Evolutionary conservation across 1,284 basidiomycete species (phyloP), one percentile per base, ranked within the genome.

Genomic region (Tilletia walkeri): DNA sequence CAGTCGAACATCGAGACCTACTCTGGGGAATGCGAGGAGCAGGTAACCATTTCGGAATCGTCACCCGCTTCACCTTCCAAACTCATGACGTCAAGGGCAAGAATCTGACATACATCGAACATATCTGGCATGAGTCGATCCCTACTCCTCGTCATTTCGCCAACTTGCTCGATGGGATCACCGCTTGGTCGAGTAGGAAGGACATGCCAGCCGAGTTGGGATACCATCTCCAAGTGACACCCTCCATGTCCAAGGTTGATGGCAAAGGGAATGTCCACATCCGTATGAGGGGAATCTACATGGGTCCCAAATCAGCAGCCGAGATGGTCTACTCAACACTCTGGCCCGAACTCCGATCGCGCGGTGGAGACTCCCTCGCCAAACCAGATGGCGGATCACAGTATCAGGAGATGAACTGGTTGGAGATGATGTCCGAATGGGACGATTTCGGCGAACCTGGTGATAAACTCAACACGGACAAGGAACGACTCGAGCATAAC

Each of bases 31-130:
- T 85, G 24, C 70, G 78, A 65, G 84, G 84, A 4, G 78, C 80
- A 39, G 84, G 82, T 2, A 73, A 78, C n/a, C 80, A 77, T 65
- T 84, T 80, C 67, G 84, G 77, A 66, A 79, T 84, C 70, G 76
- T 84, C 48, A 84, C 84, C 18, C 70, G 76, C 30, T 72, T 81
- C 50, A 68, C 71, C 30, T 81, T 82, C 56, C 66, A 61, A 12
- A 73, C 77, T 1, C 66, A 77, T 74, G 70, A 85, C 80, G 78
- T 74, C 1, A 63, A 63, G 36, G 14, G 53, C 7, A 20, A 6
- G n/a, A 76, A 73, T 12, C 65, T 68, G 50, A 66, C 70, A 20
- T 81, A 73, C 20, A 70, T 80, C 67, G 72, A 78, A 24, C 76
- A 74, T 65, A 68, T 68, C 16, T 81, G 80, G 80, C 67, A 69